phyloP scores from a whole-genome alignment of 2,329 filamentous ascomycete species.

The Neurospora crassa region DNA sequence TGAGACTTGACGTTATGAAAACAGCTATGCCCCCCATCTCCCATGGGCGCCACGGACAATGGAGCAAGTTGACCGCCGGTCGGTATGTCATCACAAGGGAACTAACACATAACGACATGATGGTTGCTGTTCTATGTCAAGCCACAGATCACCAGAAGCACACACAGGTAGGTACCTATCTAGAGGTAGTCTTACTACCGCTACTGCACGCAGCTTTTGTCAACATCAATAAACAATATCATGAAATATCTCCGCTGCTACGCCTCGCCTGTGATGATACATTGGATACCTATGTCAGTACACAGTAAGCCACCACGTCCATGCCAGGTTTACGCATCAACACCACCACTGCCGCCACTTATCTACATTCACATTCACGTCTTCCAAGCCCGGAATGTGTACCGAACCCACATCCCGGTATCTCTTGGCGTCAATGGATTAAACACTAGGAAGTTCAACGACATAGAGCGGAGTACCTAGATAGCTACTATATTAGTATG shows the following conservation, averaged over 20 bases:
- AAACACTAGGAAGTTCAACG: background rate
- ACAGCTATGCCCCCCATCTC: background rate
- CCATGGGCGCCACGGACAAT: background rate
- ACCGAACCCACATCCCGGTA: background rate
- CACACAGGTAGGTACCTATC: background rate
- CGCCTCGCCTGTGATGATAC: background rate
- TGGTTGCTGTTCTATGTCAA: background rate
- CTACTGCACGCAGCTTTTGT: background rate
- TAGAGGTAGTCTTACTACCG: background rate
- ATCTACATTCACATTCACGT: background rate
- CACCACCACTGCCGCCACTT: background rate
- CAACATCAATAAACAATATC: background rate
- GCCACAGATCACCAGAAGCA: background rate
- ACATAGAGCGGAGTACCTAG: too few species aligned
- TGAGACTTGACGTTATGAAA: background rate
- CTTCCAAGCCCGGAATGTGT: background rate
- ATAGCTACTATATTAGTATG: too few species aligned
- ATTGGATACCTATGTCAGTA: background rate
- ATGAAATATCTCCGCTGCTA: background rate
- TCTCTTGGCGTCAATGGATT: background rate
- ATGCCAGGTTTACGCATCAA: background rate
- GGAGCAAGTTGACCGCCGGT: background rate
- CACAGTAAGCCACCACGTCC: background rate
- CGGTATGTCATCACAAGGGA: background rate
- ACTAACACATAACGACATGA: background rate